Evolutionary conservation across 202 grass and related monocot species (phyloP).

Genomic region (Tripidium arundinaceum): DNA sequence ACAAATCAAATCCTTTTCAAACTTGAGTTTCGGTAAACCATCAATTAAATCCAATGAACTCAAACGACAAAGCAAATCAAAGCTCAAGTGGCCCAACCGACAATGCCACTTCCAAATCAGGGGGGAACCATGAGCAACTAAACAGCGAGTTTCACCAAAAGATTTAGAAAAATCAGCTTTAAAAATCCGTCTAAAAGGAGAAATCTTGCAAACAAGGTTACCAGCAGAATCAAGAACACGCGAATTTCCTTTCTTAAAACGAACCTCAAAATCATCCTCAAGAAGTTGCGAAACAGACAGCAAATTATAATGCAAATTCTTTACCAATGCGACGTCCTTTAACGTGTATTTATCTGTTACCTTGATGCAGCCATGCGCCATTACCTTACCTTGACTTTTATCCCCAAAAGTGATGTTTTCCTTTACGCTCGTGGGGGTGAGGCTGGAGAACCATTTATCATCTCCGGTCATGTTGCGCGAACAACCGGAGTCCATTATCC

Average conservation of each 20-base stretch:
- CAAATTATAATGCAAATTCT: not conserved
- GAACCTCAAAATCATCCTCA: no score
- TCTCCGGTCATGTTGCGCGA: no score
- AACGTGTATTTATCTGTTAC: not conserved
- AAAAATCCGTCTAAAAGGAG: not conserved
- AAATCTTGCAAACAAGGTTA: no score
- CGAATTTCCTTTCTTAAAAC: no score
- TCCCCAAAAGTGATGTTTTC: not conserved
- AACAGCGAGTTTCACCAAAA: not conserved
- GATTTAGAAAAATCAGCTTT: not conserved
- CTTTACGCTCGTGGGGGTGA: no score
- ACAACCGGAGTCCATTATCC: no score
- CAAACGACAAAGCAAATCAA: not conserved
- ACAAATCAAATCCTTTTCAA: no score
- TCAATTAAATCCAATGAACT: no score
- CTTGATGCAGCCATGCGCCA: not conserved
- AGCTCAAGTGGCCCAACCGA: not conserved
- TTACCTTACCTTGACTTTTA: not conserved
- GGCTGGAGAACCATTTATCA: no score
- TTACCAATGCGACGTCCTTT: not conserved
- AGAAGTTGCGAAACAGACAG: no score
- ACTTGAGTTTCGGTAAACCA: no score
- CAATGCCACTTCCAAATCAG: not conserved
- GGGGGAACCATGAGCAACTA: not conserved
- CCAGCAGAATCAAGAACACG: no score